A percentile compares a stretch with the other conserved stretches of the same genome.
phyloP scores from a whole-genome alignment of 176 grass and related monocot species.

The Hordeum marinum region DNA sequence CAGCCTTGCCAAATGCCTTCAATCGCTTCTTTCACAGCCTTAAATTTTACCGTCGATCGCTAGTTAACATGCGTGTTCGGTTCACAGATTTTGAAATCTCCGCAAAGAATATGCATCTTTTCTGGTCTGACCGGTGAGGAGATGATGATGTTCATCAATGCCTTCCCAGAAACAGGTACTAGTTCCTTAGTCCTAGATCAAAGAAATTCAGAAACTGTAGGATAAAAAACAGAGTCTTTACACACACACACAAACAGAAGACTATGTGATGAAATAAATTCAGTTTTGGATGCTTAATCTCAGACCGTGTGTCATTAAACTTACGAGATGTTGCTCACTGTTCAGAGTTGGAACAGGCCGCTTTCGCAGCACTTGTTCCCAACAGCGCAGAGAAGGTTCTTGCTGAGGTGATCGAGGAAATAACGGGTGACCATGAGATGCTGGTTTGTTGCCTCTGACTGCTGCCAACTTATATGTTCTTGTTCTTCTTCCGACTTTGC shows the following conservation, averaged over 20 bases:
- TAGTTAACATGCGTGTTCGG: neutral
- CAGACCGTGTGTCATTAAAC: neutral
- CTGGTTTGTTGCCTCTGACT: conserved; percentile 53
- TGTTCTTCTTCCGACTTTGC: conserved; percentile 10
- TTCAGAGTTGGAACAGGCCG: conserved; percentile 70
- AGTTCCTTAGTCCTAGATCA: neutral
- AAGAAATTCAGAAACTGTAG: neutral
- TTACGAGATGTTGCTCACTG: neutral
- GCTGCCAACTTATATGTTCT: neutral
- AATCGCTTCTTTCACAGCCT: neutral
- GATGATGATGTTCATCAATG: conserved; percentile 97
- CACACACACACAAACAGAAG: neutral
- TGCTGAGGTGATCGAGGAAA: conserved; percentile 78
- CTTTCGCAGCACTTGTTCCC: conserved; percentile 94
- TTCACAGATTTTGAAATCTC: conserved; percentile 56
- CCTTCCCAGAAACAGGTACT: conserved; percentile 78
- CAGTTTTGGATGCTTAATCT: neutral
- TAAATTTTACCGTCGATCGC: neutral
- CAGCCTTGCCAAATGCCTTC: conserved; percentile 5
- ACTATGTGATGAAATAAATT: neutral
- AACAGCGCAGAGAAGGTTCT: conserved; percentile 86
- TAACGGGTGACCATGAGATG: conserved; percentile 93
- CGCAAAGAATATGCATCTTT: conserved; percentile 74
- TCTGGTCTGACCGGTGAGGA: conserved; percentile 93
- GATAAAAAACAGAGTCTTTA: neutral